Base-by-base conservation (phyloP, 441 rosid species). In the Pelargonium citronellum region DNA sequence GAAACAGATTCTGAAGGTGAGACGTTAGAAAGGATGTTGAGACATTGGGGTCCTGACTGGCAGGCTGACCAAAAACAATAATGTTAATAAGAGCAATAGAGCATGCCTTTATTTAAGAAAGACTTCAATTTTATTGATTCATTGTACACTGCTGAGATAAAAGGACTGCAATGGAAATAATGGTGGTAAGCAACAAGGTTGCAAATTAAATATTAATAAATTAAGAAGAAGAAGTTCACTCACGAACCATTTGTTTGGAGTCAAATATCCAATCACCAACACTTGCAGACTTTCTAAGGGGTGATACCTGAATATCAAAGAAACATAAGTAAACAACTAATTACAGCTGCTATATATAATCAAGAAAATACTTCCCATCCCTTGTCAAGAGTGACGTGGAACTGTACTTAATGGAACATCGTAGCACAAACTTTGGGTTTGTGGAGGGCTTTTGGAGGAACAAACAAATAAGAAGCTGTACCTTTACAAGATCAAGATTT, bases 401-500 rank as follows among this genome's bases (percentile, higher is more conserved):
- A 83, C 89, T 46, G 92, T 53, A 80, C 87, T 85, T 79, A 88
- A 72, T 71, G 97, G 97, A 76, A 88, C 85, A 88, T 95, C 99
- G 97, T 92, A 80, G 60, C 51, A 83, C 71, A 82, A 68, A 84
- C 72, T 83, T 76, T 69, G 12, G 66, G 84, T 92, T 81, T 88
- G 96, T 69, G 68, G 77, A 65, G 19, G 77, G 66, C 67, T 65
- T 66, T 55, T n/a, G 22, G 74, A 19, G 80, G 55, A 41, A 77
- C 46, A 71, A 49, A 69, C 30, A 64, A 57, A 64, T 71, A 67
- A 73, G 22, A 24, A 84, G 61, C 19, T 67, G 74, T 79, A 92
- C 99, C 96, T 92, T 95, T 69, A 76, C 88, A 79, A 91, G 95
- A 83, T 95, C 99, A 66, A 95, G 73, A 82, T 88, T 95, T 82